phyloP scores from a whole-genome alignment of 768 basidiomycete species.

The Suillus fuscotomentosus region DNA sequence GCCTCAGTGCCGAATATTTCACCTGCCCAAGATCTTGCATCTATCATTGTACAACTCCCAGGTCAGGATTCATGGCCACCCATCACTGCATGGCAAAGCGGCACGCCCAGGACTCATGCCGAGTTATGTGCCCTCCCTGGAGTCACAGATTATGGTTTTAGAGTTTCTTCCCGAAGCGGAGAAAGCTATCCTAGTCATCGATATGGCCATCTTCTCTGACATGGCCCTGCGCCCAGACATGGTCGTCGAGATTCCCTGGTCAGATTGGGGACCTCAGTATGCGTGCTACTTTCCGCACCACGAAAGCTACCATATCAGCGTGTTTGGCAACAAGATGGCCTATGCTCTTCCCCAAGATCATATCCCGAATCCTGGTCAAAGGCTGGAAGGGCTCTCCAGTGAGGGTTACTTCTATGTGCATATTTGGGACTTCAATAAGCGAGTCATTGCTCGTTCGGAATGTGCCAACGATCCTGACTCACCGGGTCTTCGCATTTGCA shows the following conservation, averaged over 20 bases:
- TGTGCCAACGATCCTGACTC: background rate
- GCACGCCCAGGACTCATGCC: background rate
- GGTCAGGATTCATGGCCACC: background rate
- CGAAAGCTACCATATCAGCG: background rate
- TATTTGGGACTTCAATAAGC: background rate
- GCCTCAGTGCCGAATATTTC: too few species aligned
- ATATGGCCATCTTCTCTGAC: background rate
- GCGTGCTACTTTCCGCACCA: background rate
- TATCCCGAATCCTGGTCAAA: background rate
- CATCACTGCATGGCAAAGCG: background rate
- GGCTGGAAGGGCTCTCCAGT: background rate
- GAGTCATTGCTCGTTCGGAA: background rate
- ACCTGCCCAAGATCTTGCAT: too few species aligned
- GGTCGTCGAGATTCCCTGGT: background rate
- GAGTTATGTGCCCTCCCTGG: background rate
- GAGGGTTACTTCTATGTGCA: background rate
- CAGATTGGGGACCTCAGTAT: background rate
- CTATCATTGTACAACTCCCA: too few species aligned
- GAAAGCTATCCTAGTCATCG: background rate
- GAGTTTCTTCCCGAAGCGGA: too few species aligned
- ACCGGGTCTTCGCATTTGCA: background rate
- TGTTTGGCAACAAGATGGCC: background rate
- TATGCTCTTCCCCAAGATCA: background rate
- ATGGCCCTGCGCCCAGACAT: background rate
- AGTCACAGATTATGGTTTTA: background rate